Evolutionary conservation across 2,329 filamentous ascomycete species (phyloP).

Genomic region (Pleochaeta shiraiana): DNA sequence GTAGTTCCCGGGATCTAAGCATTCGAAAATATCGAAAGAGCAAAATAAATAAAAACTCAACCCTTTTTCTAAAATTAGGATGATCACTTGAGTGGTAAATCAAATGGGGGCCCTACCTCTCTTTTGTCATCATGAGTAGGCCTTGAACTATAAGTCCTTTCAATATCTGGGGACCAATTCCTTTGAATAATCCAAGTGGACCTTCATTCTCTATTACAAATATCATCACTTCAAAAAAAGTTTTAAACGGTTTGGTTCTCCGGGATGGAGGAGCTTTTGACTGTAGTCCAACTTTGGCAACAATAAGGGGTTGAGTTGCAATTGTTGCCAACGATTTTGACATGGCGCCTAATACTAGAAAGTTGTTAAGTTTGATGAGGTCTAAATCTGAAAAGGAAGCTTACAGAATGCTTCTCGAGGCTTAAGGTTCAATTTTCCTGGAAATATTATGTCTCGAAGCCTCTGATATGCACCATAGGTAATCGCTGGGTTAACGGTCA

Average conservation of each 20-base stretch:
- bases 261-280: constrained; percentile 71
- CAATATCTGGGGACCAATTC: constrained; percentile 78
- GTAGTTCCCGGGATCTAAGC: constrained; percentile 45
- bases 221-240: constrained; percentile 81
- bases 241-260: constrained; percentile 79
- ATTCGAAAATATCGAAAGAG: constrained; percentile 64
- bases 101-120: constrained; percentile 42
- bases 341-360: constrained; percentile 76
- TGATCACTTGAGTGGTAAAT: background rate
- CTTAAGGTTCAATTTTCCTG: constrained; percentile 50
- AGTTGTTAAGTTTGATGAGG: no score
- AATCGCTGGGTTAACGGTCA: constrained; percentile 92
- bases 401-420: constrained; percentile 81
- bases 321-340: constrained; percentile 88
- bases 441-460: constrained; percentile 55
- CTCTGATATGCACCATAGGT: constrained; percentile 95
- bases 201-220: constrained; percentile 89
- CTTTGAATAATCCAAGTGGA: constrained; percentile 71
- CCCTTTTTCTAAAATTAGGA: constrained; percentile 25
- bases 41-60: constrained; percentile 73
- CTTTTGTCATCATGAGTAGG: constrained; percentile 98
- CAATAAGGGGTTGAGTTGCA: constrained; percentile 82
- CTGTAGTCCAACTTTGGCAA: constrained; percentile 92
- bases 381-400: constrained; percentile 23
- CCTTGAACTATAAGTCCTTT: constrained; percentile 92